Base-by-base conservation (phyloP, 2,329 filamentous ascomycete species). In the Microcyclospora tardicrescens region DNA sequence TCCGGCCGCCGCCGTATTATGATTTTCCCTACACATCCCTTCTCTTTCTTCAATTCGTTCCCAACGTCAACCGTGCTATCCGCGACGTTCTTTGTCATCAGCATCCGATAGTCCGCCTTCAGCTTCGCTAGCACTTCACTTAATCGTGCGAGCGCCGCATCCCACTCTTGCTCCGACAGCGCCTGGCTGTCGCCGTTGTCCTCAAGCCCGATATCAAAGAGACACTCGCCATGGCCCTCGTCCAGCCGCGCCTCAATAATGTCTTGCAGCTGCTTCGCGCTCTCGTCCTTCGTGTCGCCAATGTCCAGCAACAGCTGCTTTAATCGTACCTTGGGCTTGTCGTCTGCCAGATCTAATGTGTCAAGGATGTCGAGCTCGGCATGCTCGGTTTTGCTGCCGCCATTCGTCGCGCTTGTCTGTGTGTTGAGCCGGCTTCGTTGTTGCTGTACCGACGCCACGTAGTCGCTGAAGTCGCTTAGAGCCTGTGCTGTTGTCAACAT, bases 391-490 rank as follows among this genome's bases (percentile, higher is more conserved):
- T 50, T 84, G 78, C 86, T 38, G 56, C 15, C 53, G 27, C 52
- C 56, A 31, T 59, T 57, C 16, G 54, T 35, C 24, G 59, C 48
- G 39, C 59, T 38, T 10, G 46, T 54, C 32, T 45, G 38, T 12
- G 65, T 59, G 31, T 61, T 58, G 32, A 62, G 63, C 34, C 82
- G 79, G 36, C 79, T 63, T 11, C 79, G 78, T 61, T 96, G 91
- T 59, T 86, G 82, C 61, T 96, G 86, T 4, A 24, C 19, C 19
- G 19, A 24, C 5, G 12, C 6, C 48, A 95, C 91, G 55, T 95
- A 96, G 55, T 98, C 91, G 61, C 87, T 86, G 59, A 98, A 98
- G 53, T 96, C 91, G 66, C 83, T 91, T 40, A 98, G 72, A 10
- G 89, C 87, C 75, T 79, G 44, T 36, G 14, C 10, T 39, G n/a